Base-by-base conservation (phyloP, 768 basidiomycete genomes). In the Paxillus ammoniavirescens region DNA sequence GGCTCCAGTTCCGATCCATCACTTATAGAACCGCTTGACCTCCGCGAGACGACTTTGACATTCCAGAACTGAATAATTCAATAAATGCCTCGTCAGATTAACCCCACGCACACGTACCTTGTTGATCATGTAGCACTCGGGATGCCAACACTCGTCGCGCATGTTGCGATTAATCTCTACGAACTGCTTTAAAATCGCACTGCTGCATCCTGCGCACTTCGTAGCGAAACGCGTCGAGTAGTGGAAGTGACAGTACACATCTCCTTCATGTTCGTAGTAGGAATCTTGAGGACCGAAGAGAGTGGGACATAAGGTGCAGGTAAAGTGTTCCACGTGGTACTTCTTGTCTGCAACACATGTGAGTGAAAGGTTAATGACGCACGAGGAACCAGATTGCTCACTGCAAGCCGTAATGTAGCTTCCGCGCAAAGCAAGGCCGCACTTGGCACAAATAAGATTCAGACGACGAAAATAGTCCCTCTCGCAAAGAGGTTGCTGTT, bases 91-190 rank as follows among this genome's bases (percentile, higher is more conserved):
- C 28, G 54, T 44, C 30, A 31, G 30, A 38, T 26, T 8, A 45
- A 52, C 15, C 42, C 21, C 28, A 40, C 7, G 41, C 9, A 30
- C 1, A 58, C 81, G 52, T 58, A 96, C 95, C 81, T 98, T 98
- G 74, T 98, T 96, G 61, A 99, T 98, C 96, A 98, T 98, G 72
- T 98, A 98, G 71, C 97, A 99, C 72, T 99, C 97, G 50, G 97
- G 97, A 79, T 99, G 97, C 96, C 97, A 99, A 66, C 96, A 98
- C 75, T 99, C 97, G 73, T 99, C 95, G 60, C 87, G 81, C 82
- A 91, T 92, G 73, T 98, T 98, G 55, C 97, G 83, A 66, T 99
- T 98, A 73, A 99, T 98, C 75, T 99, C 97, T 56, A 99, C 97
- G 65, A 98, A 99, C 72, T 99, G 97, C 75, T 99, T 99, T 61